Evolutionary conservation across 495 filamentous ascomycete species (phyloP), one percentile per base, ranked within the genome.

Genomic region (Acidomyces sp.): DNA sequence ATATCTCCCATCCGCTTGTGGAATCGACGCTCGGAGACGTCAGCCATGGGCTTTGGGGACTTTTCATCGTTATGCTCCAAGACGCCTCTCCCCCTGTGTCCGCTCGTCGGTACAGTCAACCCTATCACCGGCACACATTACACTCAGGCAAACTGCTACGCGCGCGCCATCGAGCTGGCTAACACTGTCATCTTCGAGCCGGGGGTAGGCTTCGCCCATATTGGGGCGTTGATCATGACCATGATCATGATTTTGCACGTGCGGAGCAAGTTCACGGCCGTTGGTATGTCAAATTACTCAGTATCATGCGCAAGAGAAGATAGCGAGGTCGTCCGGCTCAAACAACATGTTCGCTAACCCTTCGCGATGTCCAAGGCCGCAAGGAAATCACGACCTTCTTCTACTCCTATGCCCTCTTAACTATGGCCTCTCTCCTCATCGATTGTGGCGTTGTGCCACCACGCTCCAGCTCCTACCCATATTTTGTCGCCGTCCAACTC

Each of bases 381-480:
- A 96, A 95, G 67, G 90, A 99, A 62, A 96, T 99, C 60, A 82
- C 82, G 27, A 80, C 78, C 7, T 95, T 99, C 70, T 99, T 99
- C 69, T 95, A 95, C 65, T 71, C 94, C 53, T 96, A 85, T 69
- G 78, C 94, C 72, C 64, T 84, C 24, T 70, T 96, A 19, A 93
- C 90, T 2, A 75, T 92, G 60, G 70, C 74, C 50, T 95, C 90
- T 4, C 75, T 99, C 39, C 72, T 85, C 55, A 75, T 99, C 57
- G 90, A 99, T 58, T 80, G 90, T 30, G 90, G 90, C 29, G 90
- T 96, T 20, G 75, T 90, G 33, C 85, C 90, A 12, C 82, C 87
- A 3, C 73, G 79, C 36, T 85, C 78, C 26, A 66, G 62, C 3
- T 70, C 82, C 3, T 95, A 85, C 53, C 78, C 86, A 2, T 99